Evolutionary conservation across 768 basidiomycete species (phyloP).

Genomic region (Calvatia gigantea): DNA sequence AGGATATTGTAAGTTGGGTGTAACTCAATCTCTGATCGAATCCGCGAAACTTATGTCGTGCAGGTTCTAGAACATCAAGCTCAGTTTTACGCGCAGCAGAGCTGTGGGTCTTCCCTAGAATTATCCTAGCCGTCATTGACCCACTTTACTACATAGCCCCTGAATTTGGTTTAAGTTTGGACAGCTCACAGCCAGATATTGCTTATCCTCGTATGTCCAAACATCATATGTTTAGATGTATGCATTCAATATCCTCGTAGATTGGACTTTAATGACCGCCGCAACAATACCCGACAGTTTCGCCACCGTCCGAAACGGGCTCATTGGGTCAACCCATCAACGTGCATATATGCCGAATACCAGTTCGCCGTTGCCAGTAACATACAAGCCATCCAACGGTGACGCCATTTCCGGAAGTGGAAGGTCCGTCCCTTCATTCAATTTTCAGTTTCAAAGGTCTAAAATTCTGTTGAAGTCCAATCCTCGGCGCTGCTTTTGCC

Average conservation of each 20-base stretch:
- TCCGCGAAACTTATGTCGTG: not conserved
- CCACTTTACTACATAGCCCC: not conserved
- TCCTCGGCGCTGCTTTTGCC: slow-evolving; percentile 29
- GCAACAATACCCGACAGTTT: slow-evolving; percentile 30
- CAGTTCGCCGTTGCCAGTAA: slow-evolving; percentile 20
- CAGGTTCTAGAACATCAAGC: slow-evolving; percentile 13
- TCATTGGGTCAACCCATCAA: slow-evolving; percentile 27
- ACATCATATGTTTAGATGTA: not conserved
- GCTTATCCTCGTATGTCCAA: not conserved
- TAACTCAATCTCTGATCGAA: slow-evolving; percentile 6
- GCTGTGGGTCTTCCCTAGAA: slow-evolving; percentile 4
- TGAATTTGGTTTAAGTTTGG: slow-evolving; percentile 18
- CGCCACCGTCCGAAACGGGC: slow-evolving; percentile 28
- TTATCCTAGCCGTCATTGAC: not conserved
- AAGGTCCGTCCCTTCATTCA: not conserved
- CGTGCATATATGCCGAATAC: slow-evolving; percentile 17
- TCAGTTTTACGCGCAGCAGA: slow-evolving; percentile 12
- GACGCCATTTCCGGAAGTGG: slow-evolving; percentile 10
- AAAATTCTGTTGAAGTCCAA: slow-evolving; percentile 18
- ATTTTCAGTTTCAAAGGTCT: not conserved
- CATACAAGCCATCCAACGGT: slow-evolving; percentile 22
- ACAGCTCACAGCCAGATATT: slow-evolving; percentile 21
- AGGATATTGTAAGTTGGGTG: slow-evolving; percentile 14
- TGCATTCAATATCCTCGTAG: slow-evolving; percentile 16
- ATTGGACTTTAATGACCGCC: slow-evolving; percentile 51